phyloP scores from a whole-genome alignment of 2,329 filamentous ascomycete genomes.

The Sclerotinia nivalis region DNA sequence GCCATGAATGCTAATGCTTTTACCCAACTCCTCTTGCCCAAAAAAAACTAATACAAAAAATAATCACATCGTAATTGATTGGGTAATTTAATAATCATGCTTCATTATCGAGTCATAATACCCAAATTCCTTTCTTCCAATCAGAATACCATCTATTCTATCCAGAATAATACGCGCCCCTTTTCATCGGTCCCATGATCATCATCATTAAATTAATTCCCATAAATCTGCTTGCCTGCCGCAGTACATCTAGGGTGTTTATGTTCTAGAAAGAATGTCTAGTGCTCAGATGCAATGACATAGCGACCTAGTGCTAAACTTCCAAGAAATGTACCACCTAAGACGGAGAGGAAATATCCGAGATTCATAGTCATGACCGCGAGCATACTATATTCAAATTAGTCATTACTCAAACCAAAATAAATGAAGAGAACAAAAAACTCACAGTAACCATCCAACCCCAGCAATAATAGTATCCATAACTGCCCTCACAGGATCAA shows the following conservation, averaged over 20 bases:
- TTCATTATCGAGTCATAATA: slow-evolving; percentile 17
- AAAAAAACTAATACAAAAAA: neutral
- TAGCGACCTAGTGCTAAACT: slow-evolving; percentile 57
- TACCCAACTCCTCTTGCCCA: neutral
- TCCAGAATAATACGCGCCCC: neutral
- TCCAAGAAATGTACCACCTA: slow-evolving; percentile 79
- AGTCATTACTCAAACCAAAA: slow-evolving; percentile 22
- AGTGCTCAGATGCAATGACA: slow-evolving; percentile 30
- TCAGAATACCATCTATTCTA: neutral
- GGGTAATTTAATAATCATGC: slow-evolving; percentile 10
- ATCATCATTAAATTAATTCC: slow-evolving; percentile 13
- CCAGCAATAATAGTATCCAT: slow-evolving; percentile 73
- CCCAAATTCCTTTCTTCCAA: neutral
- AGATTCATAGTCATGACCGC: slow-evolving; percentile 89
- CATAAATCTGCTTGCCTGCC: slow-evolving; percentile 25
- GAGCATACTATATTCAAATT: slow-evolving; percentile 66
- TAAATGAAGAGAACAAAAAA: slow-evolving; percentile 36
- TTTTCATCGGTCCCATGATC: neutral
- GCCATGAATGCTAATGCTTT: neutral
- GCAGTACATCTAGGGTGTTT: neutral
- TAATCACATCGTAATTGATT: slow-evolving; percentile 12
- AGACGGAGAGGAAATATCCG: slow-evolving; percentile 79
- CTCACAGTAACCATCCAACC: slow-evolving; percentile 83
- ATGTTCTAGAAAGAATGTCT: slow-evolving; percentile 7
- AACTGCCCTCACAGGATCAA: slow-evolving; percentile 72